Evolutionary conservation across 2,329 filamentous ascomycete species (phyloP), one percentile per base, ranked within the genome.

Genomic region (Aspergillus ochraceoroseus): DNA sequence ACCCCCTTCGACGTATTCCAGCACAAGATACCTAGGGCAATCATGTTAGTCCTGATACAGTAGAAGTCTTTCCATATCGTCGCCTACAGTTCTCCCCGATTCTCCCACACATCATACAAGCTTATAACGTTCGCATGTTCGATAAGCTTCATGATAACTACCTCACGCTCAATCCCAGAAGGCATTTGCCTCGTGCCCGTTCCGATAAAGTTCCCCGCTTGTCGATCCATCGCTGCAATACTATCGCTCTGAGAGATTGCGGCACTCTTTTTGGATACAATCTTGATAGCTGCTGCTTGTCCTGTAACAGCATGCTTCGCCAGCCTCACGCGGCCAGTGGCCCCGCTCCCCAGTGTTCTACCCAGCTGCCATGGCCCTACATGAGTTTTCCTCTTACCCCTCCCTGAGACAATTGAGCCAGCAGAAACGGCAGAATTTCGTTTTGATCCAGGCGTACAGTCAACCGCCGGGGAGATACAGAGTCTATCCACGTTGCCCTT

Each of bases 81-180:
- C 1, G 68, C 85, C 70, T 73, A 95, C 86, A 98, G 82, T 65
- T 98, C 89, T 41, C 87, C 85, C 14, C 86, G 78, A 60, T 95
- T 96, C 68, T 98, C 92, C 90, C 90, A 98, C 19, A 98, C 90
- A 66, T 98, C 92, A 61, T 90, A 92, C 7, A 98, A 70, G 52
- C 85, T 87, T 64, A 95, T 89, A 55, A 96, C 90, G 62, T 96
- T 92, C 4, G 84, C 86, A 66, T 98, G 92, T 57, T 95, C 83
- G 46, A 96, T 86, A 43, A 96, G 76, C 68, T 95, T 96, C 77
- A 98, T 87, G 54, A 98, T 94, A 20, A 90, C 88, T 27, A 98
- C 89, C 61, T 98, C 92, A 39, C 92, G 78, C 66, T 96, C 90
- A 46, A 98, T 85, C 1, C 88, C 85, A 56, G 90, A 80, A 1